Evolutionary conservation across 164 flowering plant species (phyloP).

Genomic region (Berberis vulgaris): DNA sequence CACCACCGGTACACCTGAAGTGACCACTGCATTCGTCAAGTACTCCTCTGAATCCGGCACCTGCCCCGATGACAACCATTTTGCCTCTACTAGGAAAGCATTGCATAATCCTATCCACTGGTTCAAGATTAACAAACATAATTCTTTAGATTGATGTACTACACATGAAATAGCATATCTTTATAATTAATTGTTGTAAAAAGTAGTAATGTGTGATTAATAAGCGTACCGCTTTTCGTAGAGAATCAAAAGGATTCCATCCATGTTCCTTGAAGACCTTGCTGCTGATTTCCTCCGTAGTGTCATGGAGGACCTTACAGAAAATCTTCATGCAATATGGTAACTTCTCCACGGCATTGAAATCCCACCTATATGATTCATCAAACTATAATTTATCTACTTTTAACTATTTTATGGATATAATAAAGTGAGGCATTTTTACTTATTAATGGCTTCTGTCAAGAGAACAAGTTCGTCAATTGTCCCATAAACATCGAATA

Average conservation of each 20-base stretch:
- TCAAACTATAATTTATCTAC: not conserved
- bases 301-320: slow-evolving; percentile 20
- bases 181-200: not conserved
- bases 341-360: slow-evolving; percentile 10
- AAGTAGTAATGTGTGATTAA: not conserved
- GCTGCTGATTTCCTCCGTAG: slow-evolving; percentile 20
- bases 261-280: slow-evolving; percentile 23
- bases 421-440: not conserved
- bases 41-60: slow-evolving; percentile 13
- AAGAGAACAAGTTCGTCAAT: slow-evolving; percentile 43
- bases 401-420: not conserved
- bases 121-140: not conserved
- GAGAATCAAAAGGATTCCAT: slow-evolving; percentile 29
- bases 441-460: slow-evolving; percentile 47
- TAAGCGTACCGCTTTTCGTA: slow-evolving; percentile 22
- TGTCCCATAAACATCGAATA: slow-evolving; percentile 48
- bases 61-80: slow-evolving; percentile 16
- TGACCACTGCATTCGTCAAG: slow-evolving; percentile 17
- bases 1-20: slow-evolving; percentile 20
- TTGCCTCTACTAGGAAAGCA: slow-evolving; percentile 19
- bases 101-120: slow-evolving; percentile 17
- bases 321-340: slow-evolving; percentile 33
- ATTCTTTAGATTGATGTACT: not conserved
- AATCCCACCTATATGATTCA: slow-evolving; percentile 30
- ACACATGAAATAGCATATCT: not conserved